Evolutionary conservation across 2,329 filamentous ascomycete genomes (phyloP), one percentile per base, ranked within the genome.

Genomic region (Magnaporthiopsis rhizophila): DNA sequence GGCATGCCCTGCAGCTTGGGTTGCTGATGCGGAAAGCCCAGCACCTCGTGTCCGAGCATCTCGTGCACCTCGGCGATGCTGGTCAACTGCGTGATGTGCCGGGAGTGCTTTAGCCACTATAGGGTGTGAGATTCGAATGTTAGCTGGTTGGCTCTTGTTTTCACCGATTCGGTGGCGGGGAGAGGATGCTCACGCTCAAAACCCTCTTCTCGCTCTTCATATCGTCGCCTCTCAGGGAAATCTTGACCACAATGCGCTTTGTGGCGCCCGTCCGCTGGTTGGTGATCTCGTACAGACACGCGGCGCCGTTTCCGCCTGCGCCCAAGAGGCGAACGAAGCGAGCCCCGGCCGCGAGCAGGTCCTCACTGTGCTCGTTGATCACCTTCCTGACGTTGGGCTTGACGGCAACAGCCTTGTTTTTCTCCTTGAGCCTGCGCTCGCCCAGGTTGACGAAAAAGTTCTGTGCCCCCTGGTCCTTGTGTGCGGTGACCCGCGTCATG

Each of bases 11-110:
- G 6, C 57, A 24, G 57, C 26, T 28, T 30, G 3, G 13, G 57
- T 12, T 12, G 57, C 57, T 1, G 5, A 13, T n/a, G 0, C n/a
- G 56, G 56, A 26, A 15, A 11, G 26, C n/a, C n/a, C n/a, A 3
- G 56, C 56, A 26, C n/a, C 3, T 34, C 53, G 45, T 30, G 15
- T 15, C 61, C 61, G 18, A 62, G 53, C 50, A 50, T 30, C 26
- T 62, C n/a, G 50, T 62, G 53, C 15, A 62, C 32, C 50, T 62
- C 61, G 38, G 30, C 53, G 45, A 62, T 30, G 26, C 28, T 62
- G 11, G 53, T 11, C 9, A 62, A 7, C 53, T 62, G 61, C n/a
- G 53, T 53, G 21, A 57, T 62, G 61, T 62, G 61, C n/a, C 28
- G 45, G n/a, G 50, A 34, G 21, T 50, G 45, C 45, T 62, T 62